Evolutionary conservation across 129 eudicot species (phyloP), one percentile per base, ranked within the genome.

Genomic region (Lonicera japonica): DNA sequence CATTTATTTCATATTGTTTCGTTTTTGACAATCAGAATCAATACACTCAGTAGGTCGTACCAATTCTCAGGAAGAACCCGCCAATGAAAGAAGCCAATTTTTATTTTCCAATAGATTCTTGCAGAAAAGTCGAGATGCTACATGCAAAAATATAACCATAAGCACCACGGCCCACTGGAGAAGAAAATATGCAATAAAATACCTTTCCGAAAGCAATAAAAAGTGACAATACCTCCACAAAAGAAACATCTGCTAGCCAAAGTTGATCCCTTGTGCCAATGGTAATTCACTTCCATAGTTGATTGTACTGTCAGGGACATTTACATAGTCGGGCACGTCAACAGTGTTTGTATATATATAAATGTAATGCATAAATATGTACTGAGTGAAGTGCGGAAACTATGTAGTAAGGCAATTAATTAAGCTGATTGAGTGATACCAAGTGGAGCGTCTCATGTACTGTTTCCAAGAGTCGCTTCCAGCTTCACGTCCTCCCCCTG

Each of bases 381-480:
- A 1, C 16, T 14, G 13, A 2, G 50, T 43, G 16, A 4, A 43
- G 50, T 8, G 50, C 16, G 50, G 3, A 5, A 50, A n/a, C n/a
- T n/a, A n/a, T n/a, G n/a, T 14, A n/a, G 16, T 20, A 50, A 50
- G 55, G 16, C 55, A 50, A 17, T 20, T 50, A 50, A n/a, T 16
- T 43, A 47, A 47, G 53, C 21, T 50, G 16, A 50, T 43, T 43
- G 50, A 6, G 51, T 1, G 60, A 12, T 82, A 87, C 96, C 98
- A 92, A 47, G 98, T 92, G 68, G 98, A 80, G 53, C 96, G 96
- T 65, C 98, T 87, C 98, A 92, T 92, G 73, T 92, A 92, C 68
- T 92, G 98, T 70, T 87, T 92, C 98, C 96, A 92, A 34, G 98
- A 92, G 76, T 92, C 98, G 20, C 98, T 92, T 71, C 98, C 98